Conservation (phyloP, 805 yeast genomes). For the Saturnispora hagleri region DNA sequence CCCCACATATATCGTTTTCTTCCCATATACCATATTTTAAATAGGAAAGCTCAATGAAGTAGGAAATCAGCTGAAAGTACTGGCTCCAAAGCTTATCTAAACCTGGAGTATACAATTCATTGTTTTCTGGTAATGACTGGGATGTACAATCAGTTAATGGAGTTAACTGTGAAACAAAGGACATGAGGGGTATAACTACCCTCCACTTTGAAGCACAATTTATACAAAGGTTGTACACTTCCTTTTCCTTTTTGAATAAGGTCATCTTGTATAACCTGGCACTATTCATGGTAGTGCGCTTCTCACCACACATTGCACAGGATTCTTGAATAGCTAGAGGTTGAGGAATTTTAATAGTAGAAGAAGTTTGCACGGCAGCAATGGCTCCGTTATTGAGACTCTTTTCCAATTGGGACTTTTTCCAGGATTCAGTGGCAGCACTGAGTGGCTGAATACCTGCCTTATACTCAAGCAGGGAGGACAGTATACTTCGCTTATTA, state of each 20-base stretch:
- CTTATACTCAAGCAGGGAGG: conserved; percentile 66
- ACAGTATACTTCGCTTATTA: conserved; percentile 49
- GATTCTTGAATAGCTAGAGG: conserved; percentile 70
- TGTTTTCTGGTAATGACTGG: conserved; percentile 1
- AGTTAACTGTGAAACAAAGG: conserved; percentile 36
- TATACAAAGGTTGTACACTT: conserved; percentile 65
- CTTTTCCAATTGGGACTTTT: conserved; percentile 22
- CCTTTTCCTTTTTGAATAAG: conserved; percentile 26
- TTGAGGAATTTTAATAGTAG: conserved; percentile 15
- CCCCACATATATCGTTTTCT: conserved; percentile 22
- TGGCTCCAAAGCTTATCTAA: conserved; percentile 4
- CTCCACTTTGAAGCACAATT: conserved; percentile 74
- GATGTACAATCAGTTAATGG: conserved; percentile 1
- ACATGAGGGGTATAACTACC: conserved; percentile 73
- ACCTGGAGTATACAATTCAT: conserved; percentile 1
- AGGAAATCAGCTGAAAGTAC: conserved; percentile 4
- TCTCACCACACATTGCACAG: conserved; percentile 82
- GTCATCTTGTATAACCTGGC: conserved; percentile 62
- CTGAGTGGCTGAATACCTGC: conserved; percentile 81
- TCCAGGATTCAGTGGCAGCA: conserved; percentile 70
- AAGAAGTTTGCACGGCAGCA: background rate
- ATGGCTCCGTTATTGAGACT: conserved; percentile 3
- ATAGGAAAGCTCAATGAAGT: conserved; percentile 10
- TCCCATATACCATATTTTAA: conserved; percentile 70
- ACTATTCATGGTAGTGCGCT: conserved; percentile 58